A percentile compares a stretch with the other conserved stretches of the same genome.
These are phyloP conservation scores for Verticillium zaregamsianum DNA, from an alignment of 2,329 filamentous ascomycete species.

Conservation along the genomic window DNA sequence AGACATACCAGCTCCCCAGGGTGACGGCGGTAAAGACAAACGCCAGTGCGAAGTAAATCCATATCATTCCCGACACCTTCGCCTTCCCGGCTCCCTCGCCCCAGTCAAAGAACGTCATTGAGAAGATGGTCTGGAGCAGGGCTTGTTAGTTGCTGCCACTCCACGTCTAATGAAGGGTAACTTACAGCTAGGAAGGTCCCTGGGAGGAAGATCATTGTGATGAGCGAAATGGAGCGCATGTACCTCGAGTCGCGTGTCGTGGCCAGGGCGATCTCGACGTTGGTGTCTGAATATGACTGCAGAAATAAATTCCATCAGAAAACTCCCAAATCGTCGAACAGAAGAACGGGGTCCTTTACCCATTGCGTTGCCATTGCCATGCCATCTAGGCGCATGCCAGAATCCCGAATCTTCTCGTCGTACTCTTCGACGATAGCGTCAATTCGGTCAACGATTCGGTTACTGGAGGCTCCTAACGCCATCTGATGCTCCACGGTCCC, in stretches of 20 bases:
- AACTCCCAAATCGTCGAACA: not conserved
- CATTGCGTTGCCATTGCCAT: conserved; percentile 30
- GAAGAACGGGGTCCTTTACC: conserved; percentile 14
- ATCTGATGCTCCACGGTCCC: not conserved
- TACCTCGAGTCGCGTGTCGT: conserved; percentile 20
- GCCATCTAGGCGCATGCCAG: conserved; percentile 26
- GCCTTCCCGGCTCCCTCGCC: not conserved
- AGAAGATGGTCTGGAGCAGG: conserved; percentile 17
- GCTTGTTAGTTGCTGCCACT: not conserved
- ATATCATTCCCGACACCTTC: conserved; percentile 15
- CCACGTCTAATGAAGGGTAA: not conserved
- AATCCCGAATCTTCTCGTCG: conserved; percentile 25
- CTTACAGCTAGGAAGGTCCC: conserved; percentile 24
- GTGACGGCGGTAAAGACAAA: not conserved
- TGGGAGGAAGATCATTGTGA: conserved; percentile 26
- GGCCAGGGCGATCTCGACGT: conserved; percentile 22
- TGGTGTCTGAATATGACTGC: conserved; percentile 22
- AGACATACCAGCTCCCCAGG: not conserved
- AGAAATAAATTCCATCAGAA: not conserved
- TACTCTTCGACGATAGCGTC: conserved; percentile 22
- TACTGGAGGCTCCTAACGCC: not conserved
- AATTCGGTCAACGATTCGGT: conserved; percentile 15
- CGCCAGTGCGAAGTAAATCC: conserved; percentile 9
- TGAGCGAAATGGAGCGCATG: conserved; percentile 22
- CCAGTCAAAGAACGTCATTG: conserved; percentile 21